Conservation (phyloP, 2,329 filamentous ascomycete genomes). For the Epicoccum nigrum region DNA sequence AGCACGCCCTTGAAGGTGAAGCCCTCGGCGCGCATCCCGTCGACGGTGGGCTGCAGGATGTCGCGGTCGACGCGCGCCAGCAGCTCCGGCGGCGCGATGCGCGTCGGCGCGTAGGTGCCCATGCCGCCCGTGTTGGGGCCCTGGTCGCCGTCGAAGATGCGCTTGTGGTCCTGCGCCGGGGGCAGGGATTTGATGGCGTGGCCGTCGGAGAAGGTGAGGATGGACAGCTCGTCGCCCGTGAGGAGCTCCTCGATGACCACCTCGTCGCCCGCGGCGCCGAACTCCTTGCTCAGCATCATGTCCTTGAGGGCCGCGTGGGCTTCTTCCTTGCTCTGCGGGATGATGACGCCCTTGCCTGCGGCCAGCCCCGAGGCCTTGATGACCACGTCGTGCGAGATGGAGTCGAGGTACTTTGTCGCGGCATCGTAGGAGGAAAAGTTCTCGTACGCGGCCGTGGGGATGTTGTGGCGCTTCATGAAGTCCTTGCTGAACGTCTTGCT, state of each 20-base stretch:
- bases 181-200: slow-evolving; percentile 82
- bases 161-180: slow-evolving; percentile 95
- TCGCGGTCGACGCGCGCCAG: slow-evolving; percentile 78
- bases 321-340: slow-evolving; percentile 81
- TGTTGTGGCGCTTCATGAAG: slow-evolving; percentile 90
- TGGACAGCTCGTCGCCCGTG: slow-evolving; percentile 87
- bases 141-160: slow-evolving; percentile 85
- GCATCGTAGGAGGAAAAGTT: slow-evolving; percentile 82
- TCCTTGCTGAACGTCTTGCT: slow-evolving; percentile 98
- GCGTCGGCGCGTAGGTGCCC: slow-evolving; percentile 89
- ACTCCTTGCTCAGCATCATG: slow-evolving; percentile 89
- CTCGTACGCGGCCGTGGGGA: slow-evolving; percentile 88
- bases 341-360: slow-evolving; percentile 93
- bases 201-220: slow-evolving; percentile 91
- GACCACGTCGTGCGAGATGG: slow-evolving; percentile 58
- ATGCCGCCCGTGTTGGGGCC: slow-evolving; percentile 97
- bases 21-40: slow-evolving; percentile 81
- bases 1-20: slow-evolving; percentile 67
- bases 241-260: slow-evolving; percentile 96
- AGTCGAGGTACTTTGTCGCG: slow-evolving; percentile 71
- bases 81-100: slow-evolving; percentile 61
- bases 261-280: slow-evolving; percentile 83
- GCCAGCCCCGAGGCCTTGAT: slow-evolving; percentile 94
- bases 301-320: slow-evolving; percentile 80
- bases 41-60: slow-evolving; percentile 86